Percentiles rank a stretch among this genome's conserved stretches.
Evolutionary conservation across 2,329 filamentous ascomycete species (phyloP).

Genomic region (Monilinia vaccinii-corymbosi): DNA sequence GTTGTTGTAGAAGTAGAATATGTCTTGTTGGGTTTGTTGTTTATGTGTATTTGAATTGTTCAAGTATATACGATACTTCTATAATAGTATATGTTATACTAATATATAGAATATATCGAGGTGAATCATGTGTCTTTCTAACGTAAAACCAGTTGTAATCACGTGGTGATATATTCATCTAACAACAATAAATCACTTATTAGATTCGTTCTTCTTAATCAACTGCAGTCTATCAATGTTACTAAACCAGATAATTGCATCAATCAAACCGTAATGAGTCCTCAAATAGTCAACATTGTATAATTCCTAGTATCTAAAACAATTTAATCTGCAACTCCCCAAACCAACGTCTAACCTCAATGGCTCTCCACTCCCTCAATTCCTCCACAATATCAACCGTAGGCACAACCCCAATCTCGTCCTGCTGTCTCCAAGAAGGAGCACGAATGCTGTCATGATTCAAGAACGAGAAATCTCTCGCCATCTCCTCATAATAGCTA

Average conservation of each 20-base stretch:
- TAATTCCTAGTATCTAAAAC: too few species aligned
- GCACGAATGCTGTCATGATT: neutral
- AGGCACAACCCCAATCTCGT: neutral
- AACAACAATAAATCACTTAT: too few species aligned
- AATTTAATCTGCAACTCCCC: slow-evolving; percentile 13
- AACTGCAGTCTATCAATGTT: neutral
- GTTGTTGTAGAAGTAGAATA: too few species aligned
- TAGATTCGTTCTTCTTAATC: neutral
- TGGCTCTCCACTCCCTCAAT: slow-evolving; percentile 15
- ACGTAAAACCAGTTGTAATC: too few species aligned
- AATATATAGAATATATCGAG: too few species aligned
- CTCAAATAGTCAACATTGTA: too few species aligned
- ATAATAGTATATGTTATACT: too few species aligned
- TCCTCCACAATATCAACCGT: slow-evolving; percentile 15
- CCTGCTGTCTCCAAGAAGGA: neutral
- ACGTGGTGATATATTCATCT: too few species aligned
- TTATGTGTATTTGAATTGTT: too few species aligned
- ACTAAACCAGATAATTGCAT: neutral
- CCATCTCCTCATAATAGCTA: slow-evolving; percentile 13
- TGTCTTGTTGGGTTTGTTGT: too few species aligned
- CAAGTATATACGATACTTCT: too few species aligned
- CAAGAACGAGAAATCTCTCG: slow-evolving; percentile 27
- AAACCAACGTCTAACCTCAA: slow-evolving; percentile 13
- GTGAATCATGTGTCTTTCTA: too few species aligned
- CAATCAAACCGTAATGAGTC: neutral